Percentiles rank a stretch among this genome's conserved stretches.
phyloP scores from a whole-genome alignment of 345 rosid species.

The Camelina neglecta region DNA sequence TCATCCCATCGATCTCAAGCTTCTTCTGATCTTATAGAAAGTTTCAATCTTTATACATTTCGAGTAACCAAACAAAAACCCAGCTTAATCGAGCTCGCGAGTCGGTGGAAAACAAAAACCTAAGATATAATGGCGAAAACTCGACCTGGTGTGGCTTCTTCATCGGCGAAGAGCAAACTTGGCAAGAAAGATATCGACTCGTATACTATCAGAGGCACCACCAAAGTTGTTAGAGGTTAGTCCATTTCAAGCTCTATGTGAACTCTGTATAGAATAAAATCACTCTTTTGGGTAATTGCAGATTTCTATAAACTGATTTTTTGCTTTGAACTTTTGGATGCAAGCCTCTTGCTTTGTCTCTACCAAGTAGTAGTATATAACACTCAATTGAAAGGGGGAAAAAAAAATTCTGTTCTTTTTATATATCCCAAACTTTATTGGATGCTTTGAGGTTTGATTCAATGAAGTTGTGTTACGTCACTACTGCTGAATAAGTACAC shows the following conservation, averaged over 20 bases:
- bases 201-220: slow-evolving; percentile 70
- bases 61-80: neutral
- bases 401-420: neutral
- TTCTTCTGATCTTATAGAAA: slow-evolving; percentile 19
- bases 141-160: slow-evolving; percentile 58
- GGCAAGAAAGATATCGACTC: slow-evolving; percentile 64
- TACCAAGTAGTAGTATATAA: too few species aligned
- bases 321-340: too few species aligned
- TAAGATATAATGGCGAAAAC: slow-evolving; percentile 74
- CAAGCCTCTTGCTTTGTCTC: too few species aligned
- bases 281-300: too few species aligned
- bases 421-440: neutral
- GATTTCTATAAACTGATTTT: too few species aligned
- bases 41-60: neutral
- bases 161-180: slow-evolving; percentile 47
- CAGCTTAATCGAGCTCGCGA: neutral
- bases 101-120: slow-evolving; percentile 19
- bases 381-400: neutral
- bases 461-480: slow-evolving; percentile 9
- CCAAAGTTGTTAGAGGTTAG: slow-evolving; percentile 66
- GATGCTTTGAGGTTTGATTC: neutral
- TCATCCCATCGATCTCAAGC: slow-evolving; percentile 11
- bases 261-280: too few species aligned
- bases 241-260: neutral
- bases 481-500: neutral